Percentiles rank a stretch among this genome's conserved stretches.
phyloP scores from a whole-genome alignment of 2,329 filamentous ascomycete species.

The Lizonia empirigonia region DNA sequence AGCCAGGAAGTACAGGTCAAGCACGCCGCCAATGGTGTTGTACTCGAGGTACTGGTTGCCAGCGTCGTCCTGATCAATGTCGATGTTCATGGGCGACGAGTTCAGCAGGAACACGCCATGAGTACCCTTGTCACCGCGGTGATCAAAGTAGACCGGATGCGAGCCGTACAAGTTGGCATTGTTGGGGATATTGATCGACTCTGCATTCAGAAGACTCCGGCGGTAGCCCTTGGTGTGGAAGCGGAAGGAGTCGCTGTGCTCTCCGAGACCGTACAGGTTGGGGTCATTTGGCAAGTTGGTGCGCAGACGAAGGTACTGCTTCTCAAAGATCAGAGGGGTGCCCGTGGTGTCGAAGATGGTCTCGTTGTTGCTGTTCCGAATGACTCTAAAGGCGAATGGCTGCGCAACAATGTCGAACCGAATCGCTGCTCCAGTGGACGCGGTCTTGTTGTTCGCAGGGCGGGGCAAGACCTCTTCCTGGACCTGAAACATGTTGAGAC shows the following conservation, averaged over 20 bases:
- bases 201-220: conserved; percentile 72
- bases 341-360: conserved; percentile 73
- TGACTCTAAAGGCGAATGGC: conserved; percentile 73
- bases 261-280: conserved; percentile 78
- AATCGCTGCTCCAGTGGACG: conserved; percentile 52
- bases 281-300: conserved; percentile 72
- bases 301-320: conserved; percentile 75
- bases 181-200: conserved; percentile 65
- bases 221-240: conserved; percentile 71
- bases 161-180: conserved; percentile 73
- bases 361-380: conserved; percentile 62
- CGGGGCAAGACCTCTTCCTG: conserved; percentile 71
- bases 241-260: conserved; percentile 73
- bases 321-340: conserved; percentile 72
- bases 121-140: conserved; percentile 59
- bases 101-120: conserved; percentile 47
- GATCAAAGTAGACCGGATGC: conserved; percentile 76
- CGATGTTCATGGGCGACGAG: conserved; percentile 68
- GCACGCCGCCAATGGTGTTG: conserved; percentile 75
- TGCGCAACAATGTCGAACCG: conserved; percentile 59
- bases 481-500: conserved; percentile 74
- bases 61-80: conserved; percentile 66
- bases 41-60: conserved; percentile 76
- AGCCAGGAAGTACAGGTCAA: conserved; percentile 66
- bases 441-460: conserved; percentile 52